These are phyloP conservation scores for Daedaleopsis nitida DNA, from an alignment of 768 basidiomycete species.

Conservation along the genomic window DNA sequence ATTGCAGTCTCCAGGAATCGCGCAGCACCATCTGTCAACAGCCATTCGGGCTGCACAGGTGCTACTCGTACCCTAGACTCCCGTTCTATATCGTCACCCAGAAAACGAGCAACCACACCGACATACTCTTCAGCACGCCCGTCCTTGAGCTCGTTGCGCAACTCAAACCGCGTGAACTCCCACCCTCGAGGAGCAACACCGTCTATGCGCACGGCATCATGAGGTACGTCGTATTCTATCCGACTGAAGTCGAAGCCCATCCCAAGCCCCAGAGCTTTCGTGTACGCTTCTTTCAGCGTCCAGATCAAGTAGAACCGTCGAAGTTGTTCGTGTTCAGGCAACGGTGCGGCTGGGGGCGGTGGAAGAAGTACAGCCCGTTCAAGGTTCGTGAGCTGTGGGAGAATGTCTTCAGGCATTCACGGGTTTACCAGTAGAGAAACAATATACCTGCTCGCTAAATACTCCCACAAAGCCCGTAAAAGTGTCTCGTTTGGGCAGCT, in stretches of 20 bases:
- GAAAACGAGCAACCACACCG: slow-evolving; percentile 64
- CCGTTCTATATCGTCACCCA: slow-evolving; percentile 41
- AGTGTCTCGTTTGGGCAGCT: slow-evolving; percentile 58
- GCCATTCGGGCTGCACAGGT: slow-evolving; percentile 19
- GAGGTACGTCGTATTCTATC: slow-evolving; percentile 65
- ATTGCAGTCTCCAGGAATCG: slow-evolving; percentile 21
- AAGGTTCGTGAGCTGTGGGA: slow-evolving; percentile 40
- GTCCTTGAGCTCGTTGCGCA: slow-evolving; percentile 28
- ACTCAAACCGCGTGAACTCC: slow-evolving; percentile 65
- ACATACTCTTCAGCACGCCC: slow-evolving; percentile 58
- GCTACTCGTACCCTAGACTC: slow-evolving; percentile 10
- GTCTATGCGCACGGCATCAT: slow-evolving; percentile 60
- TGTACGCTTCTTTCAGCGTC: slow-evolving; percentile 92
- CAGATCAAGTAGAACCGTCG: slow-evolving; percentile 78
- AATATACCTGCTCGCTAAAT: slow-evolving; percentile 66
- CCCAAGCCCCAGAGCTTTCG: slow-evolving; percentile 83
- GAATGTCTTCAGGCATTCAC: background rate
- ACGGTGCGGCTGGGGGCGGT: slow-evolving; percentile 34
- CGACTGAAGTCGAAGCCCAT: slow-evolving; percentile 81
- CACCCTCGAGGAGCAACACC: slow-evolving; percentile 58
- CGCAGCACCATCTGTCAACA: slow-evolving; percentile 22
- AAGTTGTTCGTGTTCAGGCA: slow-evolving; percentile 53
- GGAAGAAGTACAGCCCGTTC: slow-evolving; percentile 37
- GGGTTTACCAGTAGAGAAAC: background rate
- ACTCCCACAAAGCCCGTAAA: slow-evolving; percentile 62